phyloP scores from a whole-genome alignment of 2,329 filamentous ascomycete species.

The Aspergillus sp. region DNA sequence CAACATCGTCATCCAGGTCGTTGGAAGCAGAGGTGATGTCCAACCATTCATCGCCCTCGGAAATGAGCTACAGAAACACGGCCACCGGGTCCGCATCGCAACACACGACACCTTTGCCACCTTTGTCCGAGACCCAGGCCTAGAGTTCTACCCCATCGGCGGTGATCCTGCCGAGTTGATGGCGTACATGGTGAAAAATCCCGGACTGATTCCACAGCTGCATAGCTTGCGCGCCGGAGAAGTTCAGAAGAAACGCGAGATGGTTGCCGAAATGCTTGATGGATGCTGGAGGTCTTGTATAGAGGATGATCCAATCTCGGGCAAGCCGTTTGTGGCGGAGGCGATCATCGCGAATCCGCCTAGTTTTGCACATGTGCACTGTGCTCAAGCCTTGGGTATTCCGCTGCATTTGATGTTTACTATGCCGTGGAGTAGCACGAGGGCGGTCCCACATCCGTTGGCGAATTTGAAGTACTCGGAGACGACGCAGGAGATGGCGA shows the following conservation, averaged over 20 bases:
- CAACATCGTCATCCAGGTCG: conserved; percentile 62
- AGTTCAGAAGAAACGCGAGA: conserved; percentile 34
- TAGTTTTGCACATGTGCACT: conserved; percentile 58
- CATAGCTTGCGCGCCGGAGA: conserved; percentile 42
- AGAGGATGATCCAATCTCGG: conserved; percentile 33
- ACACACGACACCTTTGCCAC: conserved; percentile 60
- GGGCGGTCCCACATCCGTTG: conserved; percentile 54
- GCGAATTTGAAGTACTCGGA: conserved; percentile 50
- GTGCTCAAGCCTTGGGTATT: conserved; percentile 55
- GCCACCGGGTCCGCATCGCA: conserved; percentile 61
- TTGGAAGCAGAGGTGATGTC: conserved; percentile 62
- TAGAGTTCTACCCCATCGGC: conserved; percentile 64
- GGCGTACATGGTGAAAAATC: conserved; percentile 58
- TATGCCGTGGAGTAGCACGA: conserved; percentile 56
- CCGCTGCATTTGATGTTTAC: conserved; percentile 59
- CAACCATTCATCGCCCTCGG: conserved; percentile 65
- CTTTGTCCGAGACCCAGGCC: conserved; percentile 57
- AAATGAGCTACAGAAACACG: conserved; percentile 53
- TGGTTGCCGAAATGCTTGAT: conserved; percentile 44
- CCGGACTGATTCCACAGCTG: conserved; percentile 47
- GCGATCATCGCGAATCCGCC: conserved; percentile 61
- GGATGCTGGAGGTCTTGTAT: conserved; percentile 49
- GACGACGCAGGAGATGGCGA: conserved; percentile 41
- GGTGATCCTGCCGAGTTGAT: conserved; percentile 60
- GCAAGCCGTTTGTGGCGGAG: conserved; percentile 57